These are phyloP conservation scores for Trichoderma guizhouense DNA, from an alignment of 2,329 filamentous ascomycete species.

Conservation along the genomic window DNA sequence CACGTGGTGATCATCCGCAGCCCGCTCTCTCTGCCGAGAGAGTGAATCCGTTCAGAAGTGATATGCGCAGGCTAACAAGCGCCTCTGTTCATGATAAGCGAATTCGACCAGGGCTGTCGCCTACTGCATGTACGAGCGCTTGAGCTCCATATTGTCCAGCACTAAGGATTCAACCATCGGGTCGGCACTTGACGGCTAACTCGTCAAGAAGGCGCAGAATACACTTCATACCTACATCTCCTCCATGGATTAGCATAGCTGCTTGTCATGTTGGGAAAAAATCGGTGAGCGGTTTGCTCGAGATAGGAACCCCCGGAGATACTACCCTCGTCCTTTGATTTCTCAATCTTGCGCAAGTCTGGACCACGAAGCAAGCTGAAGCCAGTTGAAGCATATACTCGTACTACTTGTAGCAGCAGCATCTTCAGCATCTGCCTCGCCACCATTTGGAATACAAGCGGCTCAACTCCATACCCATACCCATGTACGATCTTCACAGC, in stretches of 20 bases:
- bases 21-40: conserved; percentile 1
- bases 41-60: not conserved
- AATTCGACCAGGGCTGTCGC: not conserved
- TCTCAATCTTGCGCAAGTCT: not conserved
- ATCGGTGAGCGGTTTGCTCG: not conserved
- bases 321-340: not conserved
- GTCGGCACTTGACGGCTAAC: not conserved
- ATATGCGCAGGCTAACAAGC: not conserved
- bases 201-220: not conserved
- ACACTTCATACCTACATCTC: not conserved
- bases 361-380: not conserved
- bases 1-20: conserved; percentile 10
- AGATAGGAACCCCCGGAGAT: not conserved
- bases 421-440: not conserved
- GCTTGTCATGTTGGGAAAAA: not conserved
- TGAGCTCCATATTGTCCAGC: not conserved
- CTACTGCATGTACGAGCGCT: not conserved
- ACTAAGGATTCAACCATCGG: not conserved
- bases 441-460: not conserved
- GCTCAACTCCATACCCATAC: not conserved
- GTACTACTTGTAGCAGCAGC: not conserved
- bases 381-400: not conserved
- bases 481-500: not conserved
- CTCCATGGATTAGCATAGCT: not conserved
- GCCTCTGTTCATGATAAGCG: not conserved